phyloP scores from a whole-genome alignment of 768 basidiomycete species.

The Podaxis pistillaris region DNA sequence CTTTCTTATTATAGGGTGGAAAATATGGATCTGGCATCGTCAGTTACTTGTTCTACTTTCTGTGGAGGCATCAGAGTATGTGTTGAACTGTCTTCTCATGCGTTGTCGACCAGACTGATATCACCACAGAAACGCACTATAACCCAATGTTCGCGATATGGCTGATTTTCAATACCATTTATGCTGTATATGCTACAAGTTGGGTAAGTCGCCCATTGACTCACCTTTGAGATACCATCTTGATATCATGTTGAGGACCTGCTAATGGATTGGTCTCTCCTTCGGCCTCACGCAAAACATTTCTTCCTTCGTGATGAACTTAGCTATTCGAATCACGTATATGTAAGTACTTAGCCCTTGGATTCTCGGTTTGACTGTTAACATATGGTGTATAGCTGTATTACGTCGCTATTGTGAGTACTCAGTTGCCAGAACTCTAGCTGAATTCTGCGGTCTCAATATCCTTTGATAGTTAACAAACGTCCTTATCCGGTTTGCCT shows the following conservation, averaged over 20 bases:
- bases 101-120: neutral
- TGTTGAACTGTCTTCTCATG: slow-evolving; percentile 15
- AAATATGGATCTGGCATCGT: slow-evolving; percentile 76
- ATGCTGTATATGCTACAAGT: slow-evolving; percentile 66
- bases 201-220: slow-evolving; percentile 58
- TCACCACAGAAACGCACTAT: slow-evolving; percentile 25
- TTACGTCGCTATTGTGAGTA: slow-evolving; percentile 72
- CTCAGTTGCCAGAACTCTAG: neutral
- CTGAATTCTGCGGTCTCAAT: neutral
- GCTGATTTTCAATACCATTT: slow-evolving; percentile 60
- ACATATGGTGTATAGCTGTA: slow-evolving; percentile 48
- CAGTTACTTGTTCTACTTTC: slow-evolving; percentile 64
- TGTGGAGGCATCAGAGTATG: slow-evolving; percentile 72
- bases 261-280: slow-evolving; percentile 89
- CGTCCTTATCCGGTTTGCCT: slow-evolving; percentile 73
- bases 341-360: slow-evolving; percentile 40
- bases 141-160: slow-evolving; percentile 63
- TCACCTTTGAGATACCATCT: neutral
- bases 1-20: slow-evolving; percentile 56
- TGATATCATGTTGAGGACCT: slow-evolving; percentile 54
- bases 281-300: slow-evolving; percentile 54
- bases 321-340: slow-evolving; percentile 62
- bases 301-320: slow-evolving; percentile 72
- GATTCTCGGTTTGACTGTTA: neutral
- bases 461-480: slow-evolving; percentile 59